Evolutionary conservation across 2,329 filamentous ascomycete species (phyloP).

Genomic region (Penicillium hesseltinei): DNA sequence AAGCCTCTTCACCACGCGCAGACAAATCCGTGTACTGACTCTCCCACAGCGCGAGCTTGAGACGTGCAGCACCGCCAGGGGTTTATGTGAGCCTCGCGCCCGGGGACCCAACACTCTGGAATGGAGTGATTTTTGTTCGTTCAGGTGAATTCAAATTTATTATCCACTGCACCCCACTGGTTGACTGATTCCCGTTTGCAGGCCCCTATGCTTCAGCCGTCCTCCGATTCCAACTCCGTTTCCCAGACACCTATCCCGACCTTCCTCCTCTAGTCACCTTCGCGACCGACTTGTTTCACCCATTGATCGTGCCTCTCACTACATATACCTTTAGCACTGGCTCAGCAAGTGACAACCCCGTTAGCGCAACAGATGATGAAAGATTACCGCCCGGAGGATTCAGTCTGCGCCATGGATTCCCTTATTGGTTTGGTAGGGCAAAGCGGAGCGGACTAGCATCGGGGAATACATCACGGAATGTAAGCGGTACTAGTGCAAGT

Average conservation of each 20-base stretch:
- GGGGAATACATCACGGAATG: constrained; percentile 41
- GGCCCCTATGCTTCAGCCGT: constrained; percentile 87
- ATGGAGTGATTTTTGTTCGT: constrained; percentile 85
- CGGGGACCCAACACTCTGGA: constrained; percentile 78
- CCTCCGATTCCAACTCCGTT: constrained; percentile 85
- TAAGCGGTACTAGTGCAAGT: constrained; percentile 41
- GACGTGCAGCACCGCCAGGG: constrained; percentile 78
- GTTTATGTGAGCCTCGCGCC: constrained; percentile 83
- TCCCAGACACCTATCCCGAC: constrained; percentile 75
- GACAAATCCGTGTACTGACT: constrained; percentile 1
- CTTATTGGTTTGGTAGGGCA: constrained; percentile 75
- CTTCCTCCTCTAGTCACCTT: constrained; percentile 84
- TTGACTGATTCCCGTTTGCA: constrained; percentile 37
- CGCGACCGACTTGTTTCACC: constrained; percentile 90
- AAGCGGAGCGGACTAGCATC: constrained; percentile 44
- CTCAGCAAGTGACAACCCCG: constrained; percentile 70
- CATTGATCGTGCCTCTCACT: constrained; percentile 86
- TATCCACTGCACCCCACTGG: no score
- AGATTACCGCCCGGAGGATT: constrained; percentile 84
- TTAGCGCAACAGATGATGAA: constrained; percentile 80
- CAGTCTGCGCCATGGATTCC: constrained; percentile 86
- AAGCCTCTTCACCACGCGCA: constrained; percentile 34
- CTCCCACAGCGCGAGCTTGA: constrained; percentile 67
- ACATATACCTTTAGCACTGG: constrained; percentile 89
- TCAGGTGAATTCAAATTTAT: constrained; percentile 59